phyloP scores from a whole-genome alignment of 2,329 filamentous ascomycete genomes.

The Esteya vermicola region DNA sequence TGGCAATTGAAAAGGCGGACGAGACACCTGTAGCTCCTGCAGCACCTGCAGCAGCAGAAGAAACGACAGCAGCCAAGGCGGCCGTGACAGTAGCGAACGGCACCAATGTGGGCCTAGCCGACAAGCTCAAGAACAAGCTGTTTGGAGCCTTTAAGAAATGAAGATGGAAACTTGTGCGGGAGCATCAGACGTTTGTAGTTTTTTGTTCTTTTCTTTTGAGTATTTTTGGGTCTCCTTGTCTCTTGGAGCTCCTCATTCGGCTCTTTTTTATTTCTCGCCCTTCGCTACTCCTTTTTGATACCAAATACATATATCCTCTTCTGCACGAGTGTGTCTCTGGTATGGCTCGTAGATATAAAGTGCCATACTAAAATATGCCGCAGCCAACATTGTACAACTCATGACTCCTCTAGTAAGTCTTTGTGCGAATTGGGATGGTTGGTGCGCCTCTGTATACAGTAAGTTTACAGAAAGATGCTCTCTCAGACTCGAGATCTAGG shows the following conservation, averaged over 20 bases:
- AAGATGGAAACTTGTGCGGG: background rate
- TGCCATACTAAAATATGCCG: too few species aligned
- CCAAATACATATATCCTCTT: background rate
- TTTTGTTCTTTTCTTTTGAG: background rate
- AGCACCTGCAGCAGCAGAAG: background rate
- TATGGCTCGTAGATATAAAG: too few species aligned
- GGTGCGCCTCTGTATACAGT: too few species aligned
- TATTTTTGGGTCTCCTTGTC: background rate
- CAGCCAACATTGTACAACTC: too few species aligned
- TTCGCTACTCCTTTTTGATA: background rate
- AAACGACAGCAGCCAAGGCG: too few species aligned
- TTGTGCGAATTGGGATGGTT: too few species aligned
- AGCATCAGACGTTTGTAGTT: too few species aligned
- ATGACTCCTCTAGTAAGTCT: too few species aligned
- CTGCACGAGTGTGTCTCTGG: too few species aligned
- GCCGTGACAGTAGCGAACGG: slow-evolving; percentile 1
- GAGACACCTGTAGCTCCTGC: slow-evolving; percentile 1
- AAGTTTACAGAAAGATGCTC: too few species aligned
- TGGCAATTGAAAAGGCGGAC: slow-evolving; percentile 14
- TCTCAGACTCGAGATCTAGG: too few species aligned
- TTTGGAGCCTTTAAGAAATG: slow-evolving; percentile 34
- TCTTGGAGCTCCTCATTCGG: background rate
- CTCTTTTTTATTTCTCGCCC: background rate
- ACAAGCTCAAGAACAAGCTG: slow-evolving; percentile 44
- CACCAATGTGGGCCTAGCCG: slow-evolving; percentile 30